Conservation (phyloP, 2,329 filamentous ascomycete species). For the Monilinia vaccinii-corymbosi region DNA sequence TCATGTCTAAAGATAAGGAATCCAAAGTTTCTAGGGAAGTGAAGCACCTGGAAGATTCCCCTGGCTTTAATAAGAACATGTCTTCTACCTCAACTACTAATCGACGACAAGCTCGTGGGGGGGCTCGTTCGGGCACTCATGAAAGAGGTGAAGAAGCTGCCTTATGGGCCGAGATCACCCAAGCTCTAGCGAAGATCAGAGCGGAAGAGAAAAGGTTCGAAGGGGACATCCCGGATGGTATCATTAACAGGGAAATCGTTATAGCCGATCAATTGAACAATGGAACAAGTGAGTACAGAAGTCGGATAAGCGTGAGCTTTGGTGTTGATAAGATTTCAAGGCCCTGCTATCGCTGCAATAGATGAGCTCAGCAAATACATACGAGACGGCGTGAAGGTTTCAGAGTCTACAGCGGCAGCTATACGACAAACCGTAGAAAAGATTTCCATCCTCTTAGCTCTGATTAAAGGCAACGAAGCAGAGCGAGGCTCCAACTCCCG, state of each 20-base stretch:
- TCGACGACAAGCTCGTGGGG: slow-evolving; percentile 14
- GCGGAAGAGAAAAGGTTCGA: slow-evolving; percentile 12
- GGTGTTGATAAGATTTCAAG: slow-evolving; percentile 11
- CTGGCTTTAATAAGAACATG: slow-evolving; percentile 4
- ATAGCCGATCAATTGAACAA: slow-evolving; percentile 12
- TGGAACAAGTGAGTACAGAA: slow-evolving; percentile 11
- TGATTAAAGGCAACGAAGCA: slow-evolving; percentile 21
- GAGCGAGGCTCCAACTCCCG: slow-evolving; percentile 18
- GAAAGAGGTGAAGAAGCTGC: slow-evolving; percentile 14
- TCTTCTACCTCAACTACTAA: slow-evolving; percentile 12
- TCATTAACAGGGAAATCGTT: slow-evolving; percentile 13
- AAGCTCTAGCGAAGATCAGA: slow-evolving; percentile 12
- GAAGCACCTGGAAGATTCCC: not conserved
- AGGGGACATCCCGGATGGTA: slow-evolving; percentile 12
- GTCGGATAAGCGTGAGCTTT: not conserved
- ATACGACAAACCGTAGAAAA: slow-evolving; percentile 8
- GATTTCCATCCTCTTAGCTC: slow-evolving; percentile 12
- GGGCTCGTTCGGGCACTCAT: slow-evolving; percentile 12
- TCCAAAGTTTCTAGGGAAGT: not conserved
- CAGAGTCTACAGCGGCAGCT: slow-evolving; percentile 21
- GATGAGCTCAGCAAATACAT: slow-evolving; percentile 15
- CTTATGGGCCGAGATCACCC: slow-evolving; percentile 12
- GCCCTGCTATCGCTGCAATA: slow-evolving; percentile 19
- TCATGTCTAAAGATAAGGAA: not conserved
- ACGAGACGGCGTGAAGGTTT: slow-evolving; percentile 26